Conservation (phyloP, 768 basidiomycete species). For the Hygrophorus russula region DNA sequence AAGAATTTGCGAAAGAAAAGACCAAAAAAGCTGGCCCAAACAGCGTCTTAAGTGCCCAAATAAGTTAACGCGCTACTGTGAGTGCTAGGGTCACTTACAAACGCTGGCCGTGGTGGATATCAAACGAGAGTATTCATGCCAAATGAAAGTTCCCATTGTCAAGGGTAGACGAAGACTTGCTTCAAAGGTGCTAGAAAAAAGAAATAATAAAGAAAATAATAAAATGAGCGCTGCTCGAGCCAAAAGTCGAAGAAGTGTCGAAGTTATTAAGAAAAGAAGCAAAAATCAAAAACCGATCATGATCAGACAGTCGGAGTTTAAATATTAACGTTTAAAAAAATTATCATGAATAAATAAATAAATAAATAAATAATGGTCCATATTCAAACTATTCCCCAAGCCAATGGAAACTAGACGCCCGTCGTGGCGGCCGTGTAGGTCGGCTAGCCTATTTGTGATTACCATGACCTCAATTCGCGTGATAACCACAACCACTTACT, state of each 20-base stretch:
- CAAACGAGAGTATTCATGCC: constrained; percentile 68
- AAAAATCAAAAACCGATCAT: constrained; percentile 1
- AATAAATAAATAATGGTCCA: no score
- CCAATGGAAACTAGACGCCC: no score
- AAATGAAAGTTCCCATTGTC: constrained; percentile 71
- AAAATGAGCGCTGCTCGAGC: constrained; percentile 21
- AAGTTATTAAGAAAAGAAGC: constrained; percentile 10
- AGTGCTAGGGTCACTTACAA: constrained; percentile 41
- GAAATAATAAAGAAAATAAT: constrained; percentile 13
- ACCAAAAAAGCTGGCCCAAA: constrained; percentile 77
- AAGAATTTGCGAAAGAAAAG: constrained; percentile 89
- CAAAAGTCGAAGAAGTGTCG: constrained; percentile 10
- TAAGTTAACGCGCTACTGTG: background rate
- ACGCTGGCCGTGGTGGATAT: constrained; percentile 57
- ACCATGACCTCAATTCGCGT: no score
- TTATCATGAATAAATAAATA: no score
- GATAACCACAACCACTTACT: no score
- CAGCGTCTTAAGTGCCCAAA: constrained; percentile 38
- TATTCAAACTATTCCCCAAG: no score
- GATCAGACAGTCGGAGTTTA: background rate
- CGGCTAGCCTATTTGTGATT: no score
- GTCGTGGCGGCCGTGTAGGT: no score
- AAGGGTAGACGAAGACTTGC: constrained; percentile 24
- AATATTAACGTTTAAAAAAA: no score
- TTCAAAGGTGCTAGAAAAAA: constrained; percentile 20